Conservation (phyloP, 2,329 filamentous ascomycete species). For the Talaromyces sp. region DNA sequence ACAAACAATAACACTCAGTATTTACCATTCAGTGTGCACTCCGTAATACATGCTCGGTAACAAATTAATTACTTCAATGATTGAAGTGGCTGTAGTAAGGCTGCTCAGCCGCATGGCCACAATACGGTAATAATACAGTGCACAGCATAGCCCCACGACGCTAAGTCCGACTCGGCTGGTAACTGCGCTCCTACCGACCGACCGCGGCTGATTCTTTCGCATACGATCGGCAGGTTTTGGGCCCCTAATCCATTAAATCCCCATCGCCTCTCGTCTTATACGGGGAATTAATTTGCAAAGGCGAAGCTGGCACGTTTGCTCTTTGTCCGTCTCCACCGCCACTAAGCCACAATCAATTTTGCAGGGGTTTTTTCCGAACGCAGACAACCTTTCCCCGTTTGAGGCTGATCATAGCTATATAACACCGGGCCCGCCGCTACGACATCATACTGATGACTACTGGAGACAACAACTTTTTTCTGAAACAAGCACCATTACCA, state of each 20-base stretch:
- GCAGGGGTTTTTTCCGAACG: background rate
- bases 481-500: background rate
- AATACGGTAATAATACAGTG: background rate
- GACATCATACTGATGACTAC: background rate
- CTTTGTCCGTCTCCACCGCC: background rate
- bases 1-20: no score
- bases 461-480: background rate
- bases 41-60: no score
- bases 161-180: background rate
- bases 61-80: no score
- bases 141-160: background rate
- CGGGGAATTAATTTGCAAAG: no score
- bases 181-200: no score
- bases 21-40: no score
- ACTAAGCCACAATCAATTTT: background rate
- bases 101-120: background rate
- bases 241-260: background rate
- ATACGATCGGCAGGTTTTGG: no score
- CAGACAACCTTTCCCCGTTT: background rate
- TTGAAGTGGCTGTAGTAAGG: no score
- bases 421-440: background rate
- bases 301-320: background rate
- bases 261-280: background rate
- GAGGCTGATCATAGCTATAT: background rate
- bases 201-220: background rate